Conservation (phyloP, 2,329 filamentous ascomycete genomes). For the Kalaharituber pfeilii region DNA sequence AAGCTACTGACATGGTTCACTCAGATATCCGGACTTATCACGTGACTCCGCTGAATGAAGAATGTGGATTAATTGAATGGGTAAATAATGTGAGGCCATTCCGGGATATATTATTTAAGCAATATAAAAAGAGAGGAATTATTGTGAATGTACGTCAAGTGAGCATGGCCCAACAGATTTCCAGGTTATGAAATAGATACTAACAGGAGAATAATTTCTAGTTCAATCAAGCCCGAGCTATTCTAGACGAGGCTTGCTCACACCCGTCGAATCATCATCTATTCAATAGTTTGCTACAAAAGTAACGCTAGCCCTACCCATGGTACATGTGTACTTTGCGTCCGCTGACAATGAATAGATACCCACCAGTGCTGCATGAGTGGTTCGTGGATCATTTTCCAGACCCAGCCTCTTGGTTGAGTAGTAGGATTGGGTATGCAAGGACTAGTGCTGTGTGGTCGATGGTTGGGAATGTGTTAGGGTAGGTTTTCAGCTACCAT, state of each 20-base stretch:
- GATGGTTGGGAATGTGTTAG: slow-evolving; percentile 94
- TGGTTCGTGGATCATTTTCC: slow-evolving; percentile 97
- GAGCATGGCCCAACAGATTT: background rate
- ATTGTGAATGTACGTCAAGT: slow-evolving; percentile 29
- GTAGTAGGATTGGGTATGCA: slow-evolving; percentile 72
- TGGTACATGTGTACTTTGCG: background rate
- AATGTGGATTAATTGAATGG: slow-evolving; percentile 97
- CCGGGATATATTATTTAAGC: slow-evolving; percentile 67
- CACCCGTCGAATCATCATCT: slow-evolving; percentile 45
- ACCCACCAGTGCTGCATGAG: slow-evolving; percentile 68
- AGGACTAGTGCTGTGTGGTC: slow-evolving; percentile 95
- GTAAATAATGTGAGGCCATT: slow-evolving; percentile 89
- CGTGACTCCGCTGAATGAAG: slow-evolving; percentile 90
- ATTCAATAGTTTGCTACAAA: slow-evolving; percentile 48
- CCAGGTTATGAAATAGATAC: background rate
- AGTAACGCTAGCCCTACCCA: slow-evolving; percentile 25
- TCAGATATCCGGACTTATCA: slow-evolving; percentile 80
- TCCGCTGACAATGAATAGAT: slow-evolving; percentile 36
- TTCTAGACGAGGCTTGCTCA: slow-evolving; percentile 48
- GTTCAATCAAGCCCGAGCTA: slow-evolving; percentile 26
- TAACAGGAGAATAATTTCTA: slow-evolving; percentile 2
- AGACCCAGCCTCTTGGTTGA: slow-evolving; percentile 82
- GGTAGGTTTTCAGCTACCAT: slow-evolving; percentile 25
- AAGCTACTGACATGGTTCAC: background rate
- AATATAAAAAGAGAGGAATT: slow-evolving; percentile 61